Evolutionary conservation across 139 green algal genomes (phyloP).

Genomic region (Chlamydomonas incerta): DNA sequence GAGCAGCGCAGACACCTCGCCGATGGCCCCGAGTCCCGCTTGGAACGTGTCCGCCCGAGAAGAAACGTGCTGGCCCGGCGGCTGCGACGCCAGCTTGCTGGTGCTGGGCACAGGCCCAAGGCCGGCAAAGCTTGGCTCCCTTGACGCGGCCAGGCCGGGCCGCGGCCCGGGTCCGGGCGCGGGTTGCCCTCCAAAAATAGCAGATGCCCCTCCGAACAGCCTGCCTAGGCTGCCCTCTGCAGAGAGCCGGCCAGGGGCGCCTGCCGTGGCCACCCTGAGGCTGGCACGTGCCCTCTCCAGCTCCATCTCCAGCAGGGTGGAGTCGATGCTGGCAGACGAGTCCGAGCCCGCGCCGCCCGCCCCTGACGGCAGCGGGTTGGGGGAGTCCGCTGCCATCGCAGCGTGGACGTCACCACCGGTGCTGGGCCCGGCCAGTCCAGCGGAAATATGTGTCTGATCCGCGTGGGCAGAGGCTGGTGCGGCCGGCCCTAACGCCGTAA

Average conservation of each 20-base stretch:
- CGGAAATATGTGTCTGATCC: no score
- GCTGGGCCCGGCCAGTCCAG: no score
- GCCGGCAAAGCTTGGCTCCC: constrained; percentile 19
- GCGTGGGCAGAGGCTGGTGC: no score
- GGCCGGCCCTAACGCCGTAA: not conserved
- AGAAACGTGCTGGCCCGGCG: no score
- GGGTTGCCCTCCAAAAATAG: no score
- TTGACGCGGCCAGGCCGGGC: not conserved
- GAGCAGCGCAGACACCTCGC: not conserved
- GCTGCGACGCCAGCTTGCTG: no score
- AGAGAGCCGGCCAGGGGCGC: not conserved
- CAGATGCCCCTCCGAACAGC: no score
- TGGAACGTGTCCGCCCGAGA: constrained; percentile 3
- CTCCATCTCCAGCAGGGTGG: constrained; percentile 45
- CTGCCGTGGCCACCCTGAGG: constrained; percentile 17
- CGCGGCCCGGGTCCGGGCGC: not conserved
- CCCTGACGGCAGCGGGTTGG: no score
- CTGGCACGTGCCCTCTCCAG: constrained; percentile 28
- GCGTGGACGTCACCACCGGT: no score
- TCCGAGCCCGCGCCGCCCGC: not conserved
- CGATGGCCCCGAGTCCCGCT: not conserved
- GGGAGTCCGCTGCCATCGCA: no score
- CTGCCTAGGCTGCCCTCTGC: no score
- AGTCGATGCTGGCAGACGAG: constrained; percentile 15
- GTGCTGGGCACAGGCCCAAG: not conserved